A percentile compares a stretch with the other conserved stretches of the same genome.
Conservation (phyloP, 2,329 filamentous ascomycete species). For the Coniochaeta ligniaria region DNA sequence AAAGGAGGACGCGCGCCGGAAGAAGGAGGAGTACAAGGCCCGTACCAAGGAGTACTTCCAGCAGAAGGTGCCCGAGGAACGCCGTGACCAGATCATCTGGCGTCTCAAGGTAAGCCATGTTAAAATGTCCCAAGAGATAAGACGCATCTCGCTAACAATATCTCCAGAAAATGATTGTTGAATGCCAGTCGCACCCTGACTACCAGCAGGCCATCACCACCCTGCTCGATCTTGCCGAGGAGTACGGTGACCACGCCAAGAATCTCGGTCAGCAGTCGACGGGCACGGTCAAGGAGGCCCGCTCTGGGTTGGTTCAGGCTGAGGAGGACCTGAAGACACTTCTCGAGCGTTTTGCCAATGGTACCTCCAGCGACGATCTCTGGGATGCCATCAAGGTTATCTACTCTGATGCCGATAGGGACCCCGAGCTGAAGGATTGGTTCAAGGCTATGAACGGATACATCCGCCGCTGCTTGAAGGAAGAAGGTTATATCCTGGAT, state of each 20-base stretch:
- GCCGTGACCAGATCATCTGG: slow-evolving; percentile 85
- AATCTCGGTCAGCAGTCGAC: slow-evolving; percentile 55
- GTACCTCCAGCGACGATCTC: slow-evolving; percentile 80
- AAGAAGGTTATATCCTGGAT: slow-evolving; percentile 87
- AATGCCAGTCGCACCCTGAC: slow-evolving; percentile 91
- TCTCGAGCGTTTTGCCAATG: slow-evolving; percentile 93
- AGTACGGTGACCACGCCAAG: slow-evolving; percentile 71
- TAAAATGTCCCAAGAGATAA: too few species aligned
- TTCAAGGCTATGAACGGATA: slow-evolving; percentile 74
- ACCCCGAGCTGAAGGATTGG: slow-evolving; percentile 83
- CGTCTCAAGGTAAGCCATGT: slow-evolving; percentile 56
- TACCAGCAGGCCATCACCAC: slow-evolving; percentile 91
- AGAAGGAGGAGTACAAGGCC: slow-evolving; percentile 28
- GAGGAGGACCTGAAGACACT: slow-evolving; percentile 80
- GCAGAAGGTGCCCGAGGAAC: slow-evolving; percentile 85
- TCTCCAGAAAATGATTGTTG: slow-evolving; percentile 82
- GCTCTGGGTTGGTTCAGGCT: slow-evolving; percentile 59
- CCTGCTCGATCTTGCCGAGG: slow-evolving; percentile 74
- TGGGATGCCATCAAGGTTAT: slow-evolving; percentile 79
- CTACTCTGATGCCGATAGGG: slow-evolving; percentile 79
- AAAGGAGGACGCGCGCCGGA: slow-evolving; percentile 35
- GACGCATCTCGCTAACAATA: not conserved
- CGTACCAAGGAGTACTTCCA: slow-evolving; percentile 65
- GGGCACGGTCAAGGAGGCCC: slow-evolving; percentile 66
- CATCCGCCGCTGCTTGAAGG: slow-evolving; percentile 73